Base-by-base conservation (phyloP, 2,329 filamentous ascomycete genomes). In the Monosporascus sp. region DNA sequence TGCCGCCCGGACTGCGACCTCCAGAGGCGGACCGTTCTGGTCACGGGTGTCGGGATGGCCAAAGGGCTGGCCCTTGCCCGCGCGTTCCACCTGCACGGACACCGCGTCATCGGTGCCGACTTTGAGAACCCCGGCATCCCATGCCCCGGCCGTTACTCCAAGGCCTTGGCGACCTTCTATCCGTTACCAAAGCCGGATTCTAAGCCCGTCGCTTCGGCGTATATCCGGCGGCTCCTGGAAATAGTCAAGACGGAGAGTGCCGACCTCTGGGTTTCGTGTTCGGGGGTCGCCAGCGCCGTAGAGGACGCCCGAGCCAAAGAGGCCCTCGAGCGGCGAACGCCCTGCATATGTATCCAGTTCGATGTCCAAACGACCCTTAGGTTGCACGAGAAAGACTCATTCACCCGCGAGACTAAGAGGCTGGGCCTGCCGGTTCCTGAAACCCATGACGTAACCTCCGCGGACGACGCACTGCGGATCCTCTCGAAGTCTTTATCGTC, bases 221-320 rank as follows among this genome's bases (percentile, higher is more conserved):
- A 91, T 60, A 74, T 81, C 15, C 68, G 75, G 15, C 71, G 72
- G 0, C 66, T 91, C 3, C 65, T 88, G 2, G 69, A 80, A 8
- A 76, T 90, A 25, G 74, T 90, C 41, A 64, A 74, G 6, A 65
- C 70, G 0, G 85, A 91, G 57, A 73, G 76, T 0, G 77, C 89
- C 5, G 80, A 89, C 52, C 68, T 91, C 3, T 92, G 88, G 87
- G 81, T 91, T 3, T 84, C 82, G 20, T 89, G 86, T 60, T 89
- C 86, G 0, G 84, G 83, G n/a, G 82, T 87, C 8, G 76, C 79
- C 1, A 82, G 80, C 1, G 84, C 83, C 0, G 68, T 86, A 14
- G 83, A 88, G 61, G 88, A 91, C 64, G 86, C 82, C 0, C 68
- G 79, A 37, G 85, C 84, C 1, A 84, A 83, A 56, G 79, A 86